These are phyloP conservation scores for Alloascoidea africana DNA, from an alignment of 805 yeast species.

Conservation along the genomic window DNA sequence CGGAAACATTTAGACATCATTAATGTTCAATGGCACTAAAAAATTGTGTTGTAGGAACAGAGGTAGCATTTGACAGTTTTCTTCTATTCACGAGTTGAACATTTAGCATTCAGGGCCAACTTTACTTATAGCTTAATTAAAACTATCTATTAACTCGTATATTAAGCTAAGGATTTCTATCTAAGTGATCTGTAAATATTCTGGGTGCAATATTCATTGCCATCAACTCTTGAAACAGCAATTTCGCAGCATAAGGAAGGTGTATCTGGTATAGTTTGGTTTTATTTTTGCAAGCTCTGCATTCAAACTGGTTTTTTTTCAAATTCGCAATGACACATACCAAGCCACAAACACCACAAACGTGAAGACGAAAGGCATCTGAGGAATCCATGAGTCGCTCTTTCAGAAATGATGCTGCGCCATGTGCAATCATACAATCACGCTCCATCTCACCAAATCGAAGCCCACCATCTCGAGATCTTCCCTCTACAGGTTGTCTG, in stretches of 20 bases:
- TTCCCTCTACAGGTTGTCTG: conserved; percentile 98
- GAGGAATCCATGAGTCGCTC: conserved; percentile 98
- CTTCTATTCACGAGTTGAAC: too few relatives aligned
- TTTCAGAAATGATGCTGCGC: conserved; percentile 95
- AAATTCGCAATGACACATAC: conserved; percentile 96
- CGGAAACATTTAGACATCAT: too few relatives aligned
- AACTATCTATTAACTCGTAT: too few relatives aligned
- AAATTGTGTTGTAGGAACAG: too few relatives aligned
- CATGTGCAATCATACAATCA: conserved; percentile 99
- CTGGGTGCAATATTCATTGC: conserved; percentile 98
- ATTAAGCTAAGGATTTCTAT: too few relatives aligned
- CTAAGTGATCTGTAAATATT: too few relatives aligned
- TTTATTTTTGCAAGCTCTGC: conserved; percentile 96
- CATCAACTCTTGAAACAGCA: conserved; percentile 97
- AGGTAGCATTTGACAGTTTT: too few relatives aligned
- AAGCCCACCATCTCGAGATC: conserved; percentile 97
- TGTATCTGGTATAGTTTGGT: conserved; percentile 95
- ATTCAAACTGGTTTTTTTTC: conserved; percentile 95
- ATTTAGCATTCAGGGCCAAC: too few relatives aligned
- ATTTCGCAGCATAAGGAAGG: conserved; percentile 95
- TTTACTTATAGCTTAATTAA: too few relatives aligned
- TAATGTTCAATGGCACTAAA: too few relatives aligned
- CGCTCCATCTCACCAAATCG: conserved; percentile 99
- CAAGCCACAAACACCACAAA: conserved; percentile 96
- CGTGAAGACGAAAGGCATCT: conserved; percentile 95